Base-by-base conservation (phyloP, 2,329 filamentous ascomycete genomes). In the Daldinia sp. region DNA sequence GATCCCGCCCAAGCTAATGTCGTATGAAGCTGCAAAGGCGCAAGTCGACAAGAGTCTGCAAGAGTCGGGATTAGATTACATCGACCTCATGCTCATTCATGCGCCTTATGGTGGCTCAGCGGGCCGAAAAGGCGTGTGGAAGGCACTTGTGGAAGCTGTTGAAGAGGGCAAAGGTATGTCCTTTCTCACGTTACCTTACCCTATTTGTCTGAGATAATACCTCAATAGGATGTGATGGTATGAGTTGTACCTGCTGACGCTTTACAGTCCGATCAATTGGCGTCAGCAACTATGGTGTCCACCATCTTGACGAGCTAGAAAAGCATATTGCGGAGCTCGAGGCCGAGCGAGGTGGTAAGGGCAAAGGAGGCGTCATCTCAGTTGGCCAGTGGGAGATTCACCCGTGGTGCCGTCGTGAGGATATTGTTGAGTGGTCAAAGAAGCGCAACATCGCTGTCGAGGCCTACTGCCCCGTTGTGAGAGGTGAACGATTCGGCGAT, bases 331-430 rank as follows among this genome's bases (percentile, higher is more conserved):
- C 81, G 60, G 87, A 90, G 78, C 85, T 90, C 0, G 90, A 92
- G 74, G 76, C 78, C 18, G 87, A 88, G 78, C 85, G 87, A 48
- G 85, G 89, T 51, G 88, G 88, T 1, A 81, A 83, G 64, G 90
- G 89, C 9, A 90, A 88, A 72, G 89, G 88, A 50, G 93, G 93
- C 26, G 83, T 93, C 44, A 86, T 97, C 75, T 92, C 90, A 68
- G 92, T 97, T 41, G 94, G 93, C 44, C 94, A 97, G 81, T 93
- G 92, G 80, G 94, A 98, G 81, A 82, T 98, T 10, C 94, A 98
- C 80, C 94, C 94, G 0, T 98, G 93, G 94, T 88, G 94, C 46
- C 85, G 89, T 7, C 86, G 94, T n/a, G 82, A 85, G 23, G 93
- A 97, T 75, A 93, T 98, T 68, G 89, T 90, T 7, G 82, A 87